A percentile compares a stretch with the other conserved stretches of the same genome.
phyloP scores from a whole-genome alignment of 768 basidiomycete genomes.

The Basidioascus undulatus region DNA sequence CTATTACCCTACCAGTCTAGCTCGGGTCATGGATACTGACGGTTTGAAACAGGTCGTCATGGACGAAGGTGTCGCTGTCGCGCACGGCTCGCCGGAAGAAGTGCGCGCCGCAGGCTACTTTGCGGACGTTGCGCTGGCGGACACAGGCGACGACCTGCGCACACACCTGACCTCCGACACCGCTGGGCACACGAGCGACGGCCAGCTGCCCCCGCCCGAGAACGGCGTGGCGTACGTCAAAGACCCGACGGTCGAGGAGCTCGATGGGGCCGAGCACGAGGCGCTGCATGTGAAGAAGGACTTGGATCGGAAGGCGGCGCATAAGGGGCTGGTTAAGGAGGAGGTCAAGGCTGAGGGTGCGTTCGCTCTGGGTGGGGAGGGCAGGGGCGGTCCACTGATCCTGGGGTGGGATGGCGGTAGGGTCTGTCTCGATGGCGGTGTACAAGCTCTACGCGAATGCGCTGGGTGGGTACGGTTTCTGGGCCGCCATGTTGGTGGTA shows the following conservation, averaged over 20 bases:
- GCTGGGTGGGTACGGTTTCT: slow-evolving; percentile 4
- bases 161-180: too few relatives aligned
- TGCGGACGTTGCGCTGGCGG: slow-evolving; percentile 6
- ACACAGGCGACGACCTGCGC: too few relatives aligned
- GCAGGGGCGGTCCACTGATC: background rate
- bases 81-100: background rate
- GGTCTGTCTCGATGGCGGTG: slow-evolving; percentile 7
- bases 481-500: background rate
- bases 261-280: background rate
- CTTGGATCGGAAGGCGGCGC: slow-evolving; percentile 2
- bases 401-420: background rate
- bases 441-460: slow-evolving; percentile 7
- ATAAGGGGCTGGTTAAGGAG: slow-evolving; percentile 12
- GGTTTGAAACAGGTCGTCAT: too few relatives aligned
- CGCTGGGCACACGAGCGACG: background rate
- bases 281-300: slow-evolving; percentile 1
- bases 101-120: slow-evolving; percentile 3
- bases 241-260: background rate
- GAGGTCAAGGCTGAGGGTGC: slow-evolving; percentile 7
- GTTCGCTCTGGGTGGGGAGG: background rate
- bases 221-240: background rate
- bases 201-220: background rate
- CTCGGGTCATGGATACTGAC: too few relatives aligned
- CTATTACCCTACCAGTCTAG: too few relatives aligned
- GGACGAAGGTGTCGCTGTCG: slow-evolving; percentile 7